These are phyloP conservation scores for Epichloe sp. DNA, from an alignment of 2,329 filamentous ascomycete species.

Conservation along the genomic window DNA sequence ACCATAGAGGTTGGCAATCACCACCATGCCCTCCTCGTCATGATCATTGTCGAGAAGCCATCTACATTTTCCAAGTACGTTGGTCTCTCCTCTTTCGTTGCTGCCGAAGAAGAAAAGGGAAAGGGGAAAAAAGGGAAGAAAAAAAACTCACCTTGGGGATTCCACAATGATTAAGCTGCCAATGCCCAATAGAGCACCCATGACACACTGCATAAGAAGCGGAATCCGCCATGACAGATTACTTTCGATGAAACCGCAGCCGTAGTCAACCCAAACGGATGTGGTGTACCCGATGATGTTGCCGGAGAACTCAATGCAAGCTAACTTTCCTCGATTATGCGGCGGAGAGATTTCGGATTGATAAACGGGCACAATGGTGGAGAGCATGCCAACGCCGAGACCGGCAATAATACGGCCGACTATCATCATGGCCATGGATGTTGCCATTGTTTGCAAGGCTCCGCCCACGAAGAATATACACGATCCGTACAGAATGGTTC, in stretches of 20 bases:
- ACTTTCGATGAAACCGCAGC: constrained; percentile 78
- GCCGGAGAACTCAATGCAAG: constrained; percentile 95
- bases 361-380: constrained; percentile 86
- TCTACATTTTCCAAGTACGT: constrained; percentile 29
- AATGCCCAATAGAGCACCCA: constrained; percentile 73
- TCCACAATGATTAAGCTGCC: constrained; percentile 92
- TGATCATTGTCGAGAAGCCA: constrained; percentile 97
- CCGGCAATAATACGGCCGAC: constrained; percentile 72
- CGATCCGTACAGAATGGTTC: constrained; percentile 87
- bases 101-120: not conserved
- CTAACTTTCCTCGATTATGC: constrained; percentile 88
- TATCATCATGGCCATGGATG: constrained; percentile 81
- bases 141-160: constrained; percentile 61
- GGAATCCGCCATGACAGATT: constrained; percentile 86
- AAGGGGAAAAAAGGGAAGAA: not conserved
- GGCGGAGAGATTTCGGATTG: constrained; percentile 93
- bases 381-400: constrained; percentile 75
- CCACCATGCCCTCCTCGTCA: constrained; percentile 94
- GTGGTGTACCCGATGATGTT: constrained; percentile 94
- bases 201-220: constrained; percentile 82
- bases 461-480: constrained; percentile 78
- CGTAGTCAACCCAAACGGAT: constrained; percentile 98
- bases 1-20: constrained; percentile 95
- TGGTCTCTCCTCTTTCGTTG: not conserved
- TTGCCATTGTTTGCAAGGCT: constrained; percentile 69